Evolutionary conservation across 2,329 filamentous ascomycete species (phyloP), one percentile per base, ranked within the genome.

Genomic region (Colletotrichum sp.): DNA sequence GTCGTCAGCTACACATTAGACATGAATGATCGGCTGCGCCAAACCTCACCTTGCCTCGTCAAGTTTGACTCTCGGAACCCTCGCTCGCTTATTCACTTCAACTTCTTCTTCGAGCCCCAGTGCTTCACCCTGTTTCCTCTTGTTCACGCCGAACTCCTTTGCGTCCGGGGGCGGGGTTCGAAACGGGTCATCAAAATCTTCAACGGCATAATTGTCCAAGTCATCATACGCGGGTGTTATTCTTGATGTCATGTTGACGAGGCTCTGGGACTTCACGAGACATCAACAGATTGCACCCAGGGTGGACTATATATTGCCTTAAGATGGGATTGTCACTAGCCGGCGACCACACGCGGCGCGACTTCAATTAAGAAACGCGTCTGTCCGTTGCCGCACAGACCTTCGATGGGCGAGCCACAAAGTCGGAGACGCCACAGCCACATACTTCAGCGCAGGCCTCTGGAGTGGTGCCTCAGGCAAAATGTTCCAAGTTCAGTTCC

Each of bases 31-130:
- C 13, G 16, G 57, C 18, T 26, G 32, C 32, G 16, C 36, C 8
- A 18, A 9, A 9, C 55, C 80, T 69, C 82, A 95, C 94, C 92
- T 91, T 12, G 91, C 87, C 80, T 98, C 95, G 82, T 99, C 96
- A 30, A 99, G 90, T 84, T 98, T 99, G 6, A 96, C 94, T 72
- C 92, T 89, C 2, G 96, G 95, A 0, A 83, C 87, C 77, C 92
- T 90, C 44, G 93, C 90, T 80, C 94, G 94, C 85, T 95, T 98
- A 55, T 91, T 91, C 6, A 98, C 90, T 71, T 95, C 93, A 69
- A 99, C 91, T 80, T 98, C 95, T 81, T 98, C 92, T 78, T 99
- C 96, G 72, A 98, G 92, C 62, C 96, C 96, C 4, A 98, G 86
- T 1, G 89, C 89, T 10, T 89, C 86, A 2, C 85, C 87, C 73